phyloP scores from a whole-genome alignment of 805 yeast species.

The Candida chauliodis region DNA sequence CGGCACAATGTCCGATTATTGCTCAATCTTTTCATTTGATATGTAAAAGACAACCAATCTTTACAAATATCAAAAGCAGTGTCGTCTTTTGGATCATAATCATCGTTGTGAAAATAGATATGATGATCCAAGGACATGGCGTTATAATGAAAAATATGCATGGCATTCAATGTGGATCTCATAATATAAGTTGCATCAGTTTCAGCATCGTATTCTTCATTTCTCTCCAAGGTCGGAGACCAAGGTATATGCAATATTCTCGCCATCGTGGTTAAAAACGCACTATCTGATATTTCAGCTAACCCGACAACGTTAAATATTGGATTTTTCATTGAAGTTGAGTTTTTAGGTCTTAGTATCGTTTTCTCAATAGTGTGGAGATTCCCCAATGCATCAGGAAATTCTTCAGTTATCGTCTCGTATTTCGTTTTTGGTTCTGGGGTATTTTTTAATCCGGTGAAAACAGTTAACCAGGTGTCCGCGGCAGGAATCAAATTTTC shows the following conservation, averaged over 20 bases:
- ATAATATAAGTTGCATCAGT: constrained; percentile 31
- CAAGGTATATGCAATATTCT: constrained; percentile 39
- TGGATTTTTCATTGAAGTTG: constrained; percentile 20
- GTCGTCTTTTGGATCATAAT: constrained; percentile 15
- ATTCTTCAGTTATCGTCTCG: constrained; percentile 9
- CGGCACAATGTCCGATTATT: constrained; percentile 36
- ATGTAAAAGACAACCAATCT: constrained; percentile 36
- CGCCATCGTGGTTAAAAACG: constrained; percentile 39
- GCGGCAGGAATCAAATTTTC: constrained; percentile 27
- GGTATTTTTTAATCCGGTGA: constrained; percentile 26
- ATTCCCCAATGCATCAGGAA: constrained; percentile 8
- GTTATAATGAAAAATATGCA: constrained; percentile 38
- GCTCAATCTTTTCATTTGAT: constrained; percentile 31
- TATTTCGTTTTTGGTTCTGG: constrained; percentile 11
- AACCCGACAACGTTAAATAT: constrained; percentile 32
- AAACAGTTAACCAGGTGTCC: constrained; percentile 40
- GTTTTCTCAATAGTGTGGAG: constrained; percentile 6
- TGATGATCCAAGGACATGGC: constrained; percentile 47
- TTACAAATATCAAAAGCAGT: constrained; percentile 25
- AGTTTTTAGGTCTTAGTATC: constrained; percentile 15
- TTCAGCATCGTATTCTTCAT: constrained; percentile 28
- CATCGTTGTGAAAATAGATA: constrained; percentile 35
- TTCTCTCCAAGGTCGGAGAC: constrained; percentile 35
- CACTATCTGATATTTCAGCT: constrained; percentile 36
- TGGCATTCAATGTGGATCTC: constrained; percentile 27